These are phyloP conservation scores for Lecanicillium sp. DNA, from an alignment of 2,329 filamentous ascomycete genomes.

Conservation along the genomic window DNA sequence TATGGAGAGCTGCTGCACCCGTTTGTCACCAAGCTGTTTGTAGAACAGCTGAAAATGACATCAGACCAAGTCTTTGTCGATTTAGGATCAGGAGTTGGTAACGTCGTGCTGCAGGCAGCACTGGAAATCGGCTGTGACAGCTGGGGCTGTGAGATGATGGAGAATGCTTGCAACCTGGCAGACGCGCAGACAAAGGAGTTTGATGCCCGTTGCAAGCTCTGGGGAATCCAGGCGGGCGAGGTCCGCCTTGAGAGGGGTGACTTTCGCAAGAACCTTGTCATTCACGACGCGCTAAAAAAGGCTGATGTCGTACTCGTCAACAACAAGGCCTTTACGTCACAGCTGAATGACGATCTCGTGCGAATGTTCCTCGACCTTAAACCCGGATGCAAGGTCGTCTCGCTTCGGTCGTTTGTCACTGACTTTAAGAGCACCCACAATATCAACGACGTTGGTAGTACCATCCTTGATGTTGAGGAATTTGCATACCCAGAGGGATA, in stretches of 20 bases:
- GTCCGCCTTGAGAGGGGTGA: slow-evolving; percentile 78
- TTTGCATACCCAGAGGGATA: slow-evolving; percentile 55
- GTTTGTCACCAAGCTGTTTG: slow-evolving; percentile 76
- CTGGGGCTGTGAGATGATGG: slow-evolving; percentile 96
- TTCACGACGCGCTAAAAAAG: slow-evolving; percentile 65
- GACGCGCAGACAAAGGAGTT: slow-evolving; percentile 78
- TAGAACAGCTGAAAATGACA: slow-evolving; percentile 64
- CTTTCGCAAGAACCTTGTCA: slow-evolving; percentile 65
- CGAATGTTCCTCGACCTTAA: slow-evolving; percentile 92
- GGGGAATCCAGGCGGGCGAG: slow-evolving; percentile 74
- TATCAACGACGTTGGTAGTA: slow-evolving; percentile 69
- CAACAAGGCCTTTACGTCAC: slow-evolving; percentile 90
- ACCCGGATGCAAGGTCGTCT: slow-evolving; percentile 81
- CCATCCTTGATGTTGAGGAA: slow-evolving; percentile 69
- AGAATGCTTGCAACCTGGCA: slow-evolving; percentile 76
- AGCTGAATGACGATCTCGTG: slow-evolving; percentile 76
- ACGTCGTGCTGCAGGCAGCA: slow-evolving; percentile 89
- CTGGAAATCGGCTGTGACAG: slow-evolving; percentile 89
- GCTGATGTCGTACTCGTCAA: slow-evolving; percentile 97
- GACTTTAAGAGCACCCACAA: slow-evolving; percentile 70
- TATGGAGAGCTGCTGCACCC: slow-evolving; percentile 87
- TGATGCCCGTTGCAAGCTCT: slow-evolving; percentile 72
- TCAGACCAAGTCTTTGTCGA: slow-evolving; percentile 87
- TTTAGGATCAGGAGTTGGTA: slow-evolving; percentile 90
- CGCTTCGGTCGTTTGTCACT: slow-evolving; percentile 83